Percentiles rank a stretch among this genome's conserved stretches.
These are phyloP conservation scores for Rutidosis leptorrhynchoides DNA, from an alignment of 129 eudicot species.

Conservation along the genomic window DNA sequence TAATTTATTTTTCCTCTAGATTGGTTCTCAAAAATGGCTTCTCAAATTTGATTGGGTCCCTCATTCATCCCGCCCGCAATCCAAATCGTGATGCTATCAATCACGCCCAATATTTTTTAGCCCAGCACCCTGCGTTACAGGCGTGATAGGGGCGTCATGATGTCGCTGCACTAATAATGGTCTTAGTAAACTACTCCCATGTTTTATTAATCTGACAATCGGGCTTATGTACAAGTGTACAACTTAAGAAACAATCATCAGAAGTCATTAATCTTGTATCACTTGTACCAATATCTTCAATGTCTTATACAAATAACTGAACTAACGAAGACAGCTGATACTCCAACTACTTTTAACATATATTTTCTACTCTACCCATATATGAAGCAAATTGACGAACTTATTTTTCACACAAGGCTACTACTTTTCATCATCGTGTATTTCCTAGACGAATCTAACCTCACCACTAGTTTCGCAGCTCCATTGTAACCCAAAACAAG, in stretches of 20 bases:
- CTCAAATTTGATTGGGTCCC: too few species aligned
- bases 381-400: conserved; percentile 9
- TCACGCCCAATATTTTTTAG: too few species aligned
- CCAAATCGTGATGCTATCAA: too few species aligned
- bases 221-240: not conserved
- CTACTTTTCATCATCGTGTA: not conserved
- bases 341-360: not conserved
- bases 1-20: too few species aligned
- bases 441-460: conserved; percentile 6
- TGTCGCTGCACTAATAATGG: too few species aligned
- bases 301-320: not conserved
- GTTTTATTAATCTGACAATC: not conserved
- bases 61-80: too few species aligned
- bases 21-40: too few species aligned
- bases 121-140: too few species aligned
- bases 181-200: too few species aligned
- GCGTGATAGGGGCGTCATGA: too few species aligned
- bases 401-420: not conserved
- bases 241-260: not conserved
- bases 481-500: conserved; percentile 5
- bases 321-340: not conserved
- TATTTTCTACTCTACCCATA: not conserved
- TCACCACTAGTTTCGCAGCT: not conserved
- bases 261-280: not conserved
- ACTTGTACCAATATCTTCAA: not conserved